phyloP scores from a whole-genome alignment of 306 rosid genomes.

The Acmispon strigosus region DNA sequence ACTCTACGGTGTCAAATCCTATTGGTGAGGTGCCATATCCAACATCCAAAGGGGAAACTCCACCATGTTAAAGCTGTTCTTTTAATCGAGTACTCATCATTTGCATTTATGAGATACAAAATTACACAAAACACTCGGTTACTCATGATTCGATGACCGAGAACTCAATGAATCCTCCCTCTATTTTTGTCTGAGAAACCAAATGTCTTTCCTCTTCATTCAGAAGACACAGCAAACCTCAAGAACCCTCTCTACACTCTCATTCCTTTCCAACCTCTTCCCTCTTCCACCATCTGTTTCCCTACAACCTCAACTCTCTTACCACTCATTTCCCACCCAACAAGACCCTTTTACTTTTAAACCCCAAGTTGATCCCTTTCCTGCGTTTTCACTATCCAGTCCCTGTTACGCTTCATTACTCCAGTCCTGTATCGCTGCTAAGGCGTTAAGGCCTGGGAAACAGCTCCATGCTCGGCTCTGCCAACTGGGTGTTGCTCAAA shows the following conservation, averaged over 20 bases:
- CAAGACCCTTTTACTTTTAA: slow-evolving; percentile 15
- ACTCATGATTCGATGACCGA: too few species aligned
- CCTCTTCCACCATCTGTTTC: neutral
- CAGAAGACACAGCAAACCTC: slow-evolving; percentile 20
- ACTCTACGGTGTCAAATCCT: too few species aligned
- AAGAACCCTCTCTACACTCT: slow-evolving; percentile 6
- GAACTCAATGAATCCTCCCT: neutral
- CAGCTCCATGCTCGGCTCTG: slow-evolving; percentile 58
- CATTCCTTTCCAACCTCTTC: slow-evolving; percentile 1
- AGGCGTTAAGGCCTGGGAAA: slow-evolving; percentile 51
- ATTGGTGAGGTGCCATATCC: too few species aligned
- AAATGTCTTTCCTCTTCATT: slow-evolving; percentile 35
- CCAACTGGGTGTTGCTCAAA: slow-evolving; percentile 50
- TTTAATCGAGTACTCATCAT: too few species aligned
- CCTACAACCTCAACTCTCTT: neutral
- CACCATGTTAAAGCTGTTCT: too few species aligned
- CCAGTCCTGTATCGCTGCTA: slow-evolving; percentile 44
- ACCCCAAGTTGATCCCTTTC: slow-evolving; percentile 11
- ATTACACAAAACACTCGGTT: too few species aligned
- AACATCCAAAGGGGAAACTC: too few species aligned
- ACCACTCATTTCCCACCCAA: slow-evolving; percentile 24
- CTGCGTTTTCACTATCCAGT: slow-evolving; percentile 4
- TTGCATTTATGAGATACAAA: too few species aligned
- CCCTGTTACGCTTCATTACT: slow-evolving; percentile 36
- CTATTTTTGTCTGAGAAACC: neutral